Conservation (phyloP, 768 basidiomycete species). For the Lanmaoa pseudosensibilis region DNA sequence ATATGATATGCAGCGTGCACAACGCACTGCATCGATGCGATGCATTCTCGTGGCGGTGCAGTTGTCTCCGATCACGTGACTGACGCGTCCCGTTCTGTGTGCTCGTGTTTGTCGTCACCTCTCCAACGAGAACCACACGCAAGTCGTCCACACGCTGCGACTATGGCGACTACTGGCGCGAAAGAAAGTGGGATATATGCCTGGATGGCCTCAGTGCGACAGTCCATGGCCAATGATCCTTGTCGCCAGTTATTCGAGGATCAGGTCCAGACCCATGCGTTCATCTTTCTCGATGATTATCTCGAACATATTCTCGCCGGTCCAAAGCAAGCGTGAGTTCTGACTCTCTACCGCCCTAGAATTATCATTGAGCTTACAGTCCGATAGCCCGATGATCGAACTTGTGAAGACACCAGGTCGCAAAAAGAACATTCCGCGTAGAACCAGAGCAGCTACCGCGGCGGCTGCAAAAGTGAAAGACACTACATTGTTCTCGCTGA, state of each 20-base stretch:
- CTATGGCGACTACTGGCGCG: conserved; percentile 11
- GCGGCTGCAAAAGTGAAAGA: conserved; percentile 47
- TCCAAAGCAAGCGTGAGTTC: conserved; percentile 61
- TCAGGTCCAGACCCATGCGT: conserved; percentile 73
- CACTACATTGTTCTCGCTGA: conserved; percentile 41
- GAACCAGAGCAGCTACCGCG: conserved; percentile 43
- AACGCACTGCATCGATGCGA: no score
- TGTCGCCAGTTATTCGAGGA: conserved; percentile 70
- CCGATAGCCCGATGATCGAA: conserved; percentile 65
- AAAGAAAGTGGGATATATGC: conserved; percentile 49
- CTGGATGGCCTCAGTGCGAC: conserved; percentile 69
- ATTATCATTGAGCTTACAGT: not conserved
- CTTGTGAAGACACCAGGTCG: conserved; percentile 83
- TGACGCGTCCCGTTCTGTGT: conserved; percentile 25
- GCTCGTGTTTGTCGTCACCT: conserved; percentile 16
- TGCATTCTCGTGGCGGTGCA: not conserved
- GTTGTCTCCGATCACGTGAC: conserved; percentile 27
- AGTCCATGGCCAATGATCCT: conserved; percentile 70
- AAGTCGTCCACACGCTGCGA: not conserved
- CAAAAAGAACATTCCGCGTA: conserved; percentile 56
- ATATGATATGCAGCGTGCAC: not conserved
- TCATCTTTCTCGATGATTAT: conserved; percentile 78
- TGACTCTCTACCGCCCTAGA: not conserved
- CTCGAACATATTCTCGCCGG: conserved; percentile 68
- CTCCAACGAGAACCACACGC: conserved; percentile 1